Evolutionary conservation across 345 rosid genomes (phyloP).

Genomic region (Syzygium aromaticum): DNA sequence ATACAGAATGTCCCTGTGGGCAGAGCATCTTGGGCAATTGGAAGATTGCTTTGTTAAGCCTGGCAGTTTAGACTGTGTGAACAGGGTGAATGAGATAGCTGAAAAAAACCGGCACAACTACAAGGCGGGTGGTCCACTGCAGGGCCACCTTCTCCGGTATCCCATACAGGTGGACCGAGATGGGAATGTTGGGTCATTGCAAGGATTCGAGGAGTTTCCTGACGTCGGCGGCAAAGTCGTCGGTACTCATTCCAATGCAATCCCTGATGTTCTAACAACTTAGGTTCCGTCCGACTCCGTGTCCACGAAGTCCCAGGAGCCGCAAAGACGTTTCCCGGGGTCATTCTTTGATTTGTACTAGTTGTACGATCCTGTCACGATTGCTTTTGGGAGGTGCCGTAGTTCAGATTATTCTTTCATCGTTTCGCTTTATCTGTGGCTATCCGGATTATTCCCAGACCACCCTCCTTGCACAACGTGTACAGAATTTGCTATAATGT

Average conservation of each 20-base stretch:
- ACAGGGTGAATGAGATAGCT: slow-evolving; percentile 45
- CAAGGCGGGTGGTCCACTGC: slow-evolving; percentile 19
- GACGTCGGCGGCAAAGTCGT: slow-evolving; percentile 81
- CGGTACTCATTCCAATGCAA: slow-evolving; percentile 40
- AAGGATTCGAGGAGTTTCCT: slow-evolving; percentile 61
- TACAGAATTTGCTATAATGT: not conserved
- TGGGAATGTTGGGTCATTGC: slow-evolving; percentile 54
- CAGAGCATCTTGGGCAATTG: slow-evolving; percentile 66
- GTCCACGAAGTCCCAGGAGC: not conserved
- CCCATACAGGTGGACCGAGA: slow-evolving; percentile 47
- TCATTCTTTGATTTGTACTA: not conserved
- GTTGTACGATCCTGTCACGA: not conserved
- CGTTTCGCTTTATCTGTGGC: not conserved
- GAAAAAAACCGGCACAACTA: slow-evolving; percentile 60
- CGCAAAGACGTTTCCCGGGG: not conserved
- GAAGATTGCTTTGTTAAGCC: slow-evolving; percentile 39
- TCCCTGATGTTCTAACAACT: slow-evolving; percentile 75
- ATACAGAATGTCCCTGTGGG: slow-evolving; percentile 91
- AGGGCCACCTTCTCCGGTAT: slow-evolving; percentile 87
- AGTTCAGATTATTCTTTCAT: not conserved
- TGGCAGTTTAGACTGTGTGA: slow-evolving; percentile 49
- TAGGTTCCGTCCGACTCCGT: slow-evolving; percentile 4
- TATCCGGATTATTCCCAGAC: not conserved
- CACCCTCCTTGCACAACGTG: not conserved
- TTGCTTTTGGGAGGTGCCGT: not conserved